Evolutionary conservation across 2,329 filamentous ascomycete genomes (phyloP).

Genomic region (Epichloe sibirici): DNA sequence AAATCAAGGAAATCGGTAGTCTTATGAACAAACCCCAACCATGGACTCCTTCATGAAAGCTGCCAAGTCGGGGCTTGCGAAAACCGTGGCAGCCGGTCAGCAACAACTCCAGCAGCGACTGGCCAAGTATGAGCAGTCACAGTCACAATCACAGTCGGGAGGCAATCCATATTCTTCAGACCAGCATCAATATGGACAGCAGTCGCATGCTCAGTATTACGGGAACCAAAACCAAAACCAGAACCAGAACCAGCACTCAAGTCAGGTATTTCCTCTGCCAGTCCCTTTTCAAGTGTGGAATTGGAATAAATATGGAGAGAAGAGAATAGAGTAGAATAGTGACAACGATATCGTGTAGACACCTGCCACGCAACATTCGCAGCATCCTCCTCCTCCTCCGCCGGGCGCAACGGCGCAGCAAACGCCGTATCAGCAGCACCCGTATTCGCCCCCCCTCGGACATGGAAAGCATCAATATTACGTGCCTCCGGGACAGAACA

Average conservation of each 20-base stretch:
- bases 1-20: too few species aligned
- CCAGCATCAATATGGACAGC: constrained; percentile 1
- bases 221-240: neutral
- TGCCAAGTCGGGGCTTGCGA: constrained; percentile 8
- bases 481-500: neutral
- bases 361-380: neutral
- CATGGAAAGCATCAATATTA: neutral
- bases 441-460: neutral
- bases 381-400: neutral
- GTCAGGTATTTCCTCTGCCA: neutral
- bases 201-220: neutral
- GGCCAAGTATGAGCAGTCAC: constrained; percentile 5
- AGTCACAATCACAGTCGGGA: neutral
- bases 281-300: neutral
- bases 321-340: neutral
- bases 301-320: neutral
- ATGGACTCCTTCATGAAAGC: constrained; percentile 9
- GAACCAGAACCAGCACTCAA: neutral
- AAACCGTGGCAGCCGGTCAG: constrained; percentile 9
- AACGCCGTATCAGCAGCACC: neutral
- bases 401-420: neutral
- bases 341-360: neutral
- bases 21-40: neutral
- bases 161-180: neutral
- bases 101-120: constrained; percentile 9